A percentile compares a stretch with the other conserved stretches of the same genome.
Conservation (phyloP, 257 asterid genomes). For the Nicotiana tomentosiformis region DNA sequence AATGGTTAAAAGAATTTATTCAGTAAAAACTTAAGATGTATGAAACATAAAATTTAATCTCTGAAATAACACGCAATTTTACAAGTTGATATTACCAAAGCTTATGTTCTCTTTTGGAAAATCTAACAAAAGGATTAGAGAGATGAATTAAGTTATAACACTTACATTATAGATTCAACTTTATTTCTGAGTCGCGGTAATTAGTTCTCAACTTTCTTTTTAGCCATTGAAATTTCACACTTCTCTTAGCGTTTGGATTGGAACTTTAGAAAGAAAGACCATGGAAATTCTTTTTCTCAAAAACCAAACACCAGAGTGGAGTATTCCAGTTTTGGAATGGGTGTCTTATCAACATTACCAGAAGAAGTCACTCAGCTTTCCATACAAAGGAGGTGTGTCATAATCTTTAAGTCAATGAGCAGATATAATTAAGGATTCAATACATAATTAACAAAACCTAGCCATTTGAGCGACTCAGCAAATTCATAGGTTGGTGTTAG, state of each 20-base stretch:
- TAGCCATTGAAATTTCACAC: background rate
- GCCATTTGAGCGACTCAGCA: background rate
- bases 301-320: background rate
- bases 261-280: background rate
- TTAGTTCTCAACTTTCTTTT: background rate
- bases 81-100: background rate
- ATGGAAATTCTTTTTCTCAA: background rate
- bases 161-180: background rate
- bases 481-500: background rate
- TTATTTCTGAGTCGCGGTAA: background rate
- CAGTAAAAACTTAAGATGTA: background rate
- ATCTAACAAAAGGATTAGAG: background rate
- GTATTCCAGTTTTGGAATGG: too few relatives aligned
- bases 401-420: too few relatives aligned
- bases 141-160: background rate
- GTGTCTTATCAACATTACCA: too few relatives aligned
- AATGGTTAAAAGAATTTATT: background rate
- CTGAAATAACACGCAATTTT: background rate
- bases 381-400: background rate
- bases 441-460: background rate
- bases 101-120: background rate
- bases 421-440: background rate
- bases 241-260: background rate
- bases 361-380: too few relatives aligned
- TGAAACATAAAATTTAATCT: background rate